phyloP scores from a whole-genome alignment of 2,329 filamentous ascomycete genomes.

The Cladosporium sp. region DNA sequence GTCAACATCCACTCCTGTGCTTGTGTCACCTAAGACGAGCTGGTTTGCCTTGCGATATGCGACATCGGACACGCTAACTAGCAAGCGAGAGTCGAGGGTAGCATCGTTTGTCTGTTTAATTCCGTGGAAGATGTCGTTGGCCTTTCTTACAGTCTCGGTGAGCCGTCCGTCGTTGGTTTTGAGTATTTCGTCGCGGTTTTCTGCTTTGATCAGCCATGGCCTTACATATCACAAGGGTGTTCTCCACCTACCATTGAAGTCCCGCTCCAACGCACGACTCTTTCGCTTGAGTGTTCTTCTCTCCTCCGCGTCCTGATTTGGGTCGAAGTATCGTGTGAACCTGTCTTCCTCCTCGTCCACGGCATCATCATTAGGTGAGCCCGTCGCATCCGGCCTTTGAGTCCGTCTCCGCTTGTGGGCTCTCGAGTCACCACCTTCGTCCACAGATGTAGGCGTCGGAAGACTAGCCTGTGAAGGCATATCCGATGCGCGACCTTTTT shows the following conservation, averaged over 20 bases:
- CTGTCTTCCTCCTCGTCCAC: slow-evolving; percentile 33
- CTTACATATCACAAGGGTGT: not conserved
- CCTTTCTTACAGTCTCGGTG: slow-evolving; percentile 29
- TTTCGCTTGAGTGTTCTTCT: slow-evolving; percentile 69
- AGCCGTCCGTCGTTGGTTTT: slow-evolving; percentile 56
- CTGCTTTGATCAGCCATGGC: slow-evolving; percentile 43
- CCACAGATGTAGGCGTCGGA: slow-evolving; percentile 43
- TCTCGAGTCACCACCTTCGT: slow-evolving; percentile 21
- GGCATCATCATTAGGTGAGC: slow-evolving; percentile 26
- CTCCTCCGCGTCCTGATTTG: slow-evolving; percentile 75
- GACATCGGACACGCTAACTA: slow-evolving; percentile 78
- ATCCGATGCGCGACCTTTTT: slow-evolving; percentile 44
- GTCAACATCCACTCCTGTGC: slow-evolving; percentile 80
- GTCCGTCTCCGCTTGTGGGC: slow-evolving; percentile 32
- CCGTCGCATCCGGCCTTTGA: slow-evolving; percentile 2
- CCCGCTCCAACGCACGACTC: slow-evolving; percentile 65
- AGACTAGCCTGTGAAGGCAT: slow-evolving; percentile 32
- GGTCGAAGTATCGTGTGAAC: slow-evolving; percentile 64
- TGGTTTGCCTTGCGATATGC: slow-evolving; percentile 75
- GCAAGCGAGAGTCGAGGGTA: slow-evolving; percentile 81
- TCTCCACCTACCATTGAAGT: slow-evolving; percentile 55
- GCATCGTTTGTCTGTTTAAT: slow-evolving; percentile 85
- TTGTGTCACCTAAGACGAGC: slow-evolving; percentile 69
- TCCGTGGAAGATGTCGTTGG: slow-evolving; percentile 62
- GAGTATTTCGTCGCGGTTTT: slow-evolving; percentile 72